Evolutionary conservation across 148 eudicot species (phyloP), one percentile per base, ranked within the genome.

Genomic region (Cornus florida): DNA sequence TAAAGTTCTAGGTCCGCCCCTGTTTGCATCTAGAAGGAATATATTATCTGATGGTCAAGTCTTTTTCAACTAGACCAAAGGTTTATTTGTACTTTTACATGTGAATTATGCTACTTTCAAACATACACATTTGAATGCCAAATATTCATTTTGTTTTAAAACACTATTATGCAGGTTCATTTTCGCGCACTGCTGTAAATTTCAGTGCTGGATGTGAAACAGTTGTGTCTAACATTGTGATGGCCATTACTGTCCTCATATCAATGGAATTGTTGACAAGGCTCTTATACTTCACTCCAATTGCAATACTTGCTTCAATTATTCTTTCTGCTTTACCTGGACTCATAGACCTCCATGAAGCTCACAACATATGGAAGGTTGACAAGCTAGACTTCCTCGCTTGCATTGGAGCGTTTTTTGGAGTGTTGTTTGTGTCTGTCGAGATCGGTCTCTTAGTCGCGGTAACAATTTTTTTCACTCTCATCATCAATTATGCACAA

Each of bases 111-210:
- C 8, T 43, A 7, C 6, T 43, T 43, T 43, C 48, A 43, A 43
- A 43, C 48, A 43, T 7, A 6, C 48, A 5, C 48, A 43, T 43
- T 43, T 43, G 48, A 43, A 43, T 35, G 38, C 9, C 59, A 33
- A 9, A 9, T 5, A 33, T 19, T 31, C n/a, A 35, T 1, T 69
- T 69, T 12, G 32, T n/a, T 35, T 69, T 10, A 10, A 23, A 14
- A 35, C 38, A 35, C 56, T 75, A 17, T 24, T 41, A 6, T 71
- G 50, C 83, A 88, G 91, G 91, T 75, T 84, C 91, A 7, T 88
- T 88, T 39, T 88, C 91, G 2, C 84, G 91, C 23, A 81, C 84
- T 0, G 90, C 88, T 8, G 90, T 88, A 20, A 88, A 88, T 82
- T 77, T 78, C 59, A 81, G 74, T 53, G 89, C 91, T 0, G 91